Evolutionary conservation across 1,284 basidiomycete genomes (phyloP), one percentile per base, ranked within the genome.

Genomic region (Gymnopus androsaceus): DNA sequence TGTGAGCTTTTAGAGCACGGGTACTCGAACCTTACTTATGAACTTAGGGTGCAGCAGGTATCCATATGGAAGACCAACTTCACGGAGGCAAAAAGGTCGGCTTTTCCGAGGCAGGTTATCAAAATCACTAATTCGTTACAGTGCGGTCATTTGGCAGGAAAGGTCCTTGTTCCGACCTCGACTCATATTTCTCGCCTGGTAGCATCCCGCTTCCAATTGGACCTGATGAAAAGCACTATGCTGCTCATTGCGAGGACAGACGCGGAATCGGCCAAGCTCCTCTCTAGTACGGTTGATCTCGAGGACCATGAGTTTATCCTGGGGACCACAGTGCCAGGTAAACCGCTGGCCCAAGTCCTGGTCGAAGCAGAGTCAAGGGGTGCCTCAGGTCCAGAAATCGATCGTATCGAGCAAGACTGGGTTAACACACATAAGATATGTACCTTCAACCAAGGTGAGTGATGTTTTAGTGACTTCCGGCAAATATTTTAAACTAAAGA

Each of bases 61-160:
- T 96, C 57, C 94, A 96, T 72, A 75, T 96, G 48, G 94, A 96
- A 71, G 94, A 96, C 71, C 94, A 96, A 71, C 80, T 95, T 9
- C 93, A 94, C 61, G 94, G 94, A 34, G 90, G 92, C 41, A 94
- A 94, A 76, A 94, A 94, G 75, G 84, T 82, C 45, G 36, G 64
- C 14, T 33, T 27, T 33, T 31, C n/a, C 15, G 44, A 4, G 3
- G 9, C n/a, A 42, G 44, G 11, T 19, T 36, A 15, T 34, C 14
- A 54, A 23, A 28, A 42, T n/a, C 8, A 14, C 19, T 42, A 15
- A 15, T 15, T 28, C 17, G 3, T 17, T 34, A 25, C 61, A 85
- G 84, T 96, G 94, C 67, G 94, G 94, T 17, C 94, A 96, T 75
- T 82, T 95, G 66, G 90, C 89, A n/a, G 94, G 94, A 56, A 96